Evolutionary conservation across 2,329 filamentous ascomycete species (phyloP), one percentile per base, ranked within the genome.

Genomic region (Tolypocladium ophioglossoides): DNA sequence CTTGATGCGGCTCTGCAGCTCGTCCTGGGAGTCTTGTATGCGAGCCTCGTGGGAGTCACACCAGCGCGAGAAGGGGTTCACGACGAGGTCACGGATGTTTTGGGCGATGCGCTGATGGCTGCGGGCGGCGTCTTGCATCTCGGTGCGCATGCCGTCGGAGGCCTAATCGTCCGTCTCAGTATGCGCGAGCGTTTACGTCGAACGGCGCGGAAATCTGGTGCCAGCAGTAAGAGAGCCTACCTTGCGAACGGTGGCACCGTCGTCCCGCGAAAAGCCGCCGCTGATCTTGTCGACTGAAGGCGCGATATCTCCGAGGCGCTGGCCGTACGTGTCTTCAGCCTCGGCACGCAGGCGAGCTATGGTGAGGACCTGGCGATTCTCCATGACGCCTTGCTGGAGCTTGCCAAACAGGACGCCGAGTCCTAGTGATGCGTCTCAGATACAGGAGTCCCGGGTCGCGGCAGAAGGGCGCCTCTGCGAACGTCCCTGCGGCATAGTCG

Each of bases 41-140:
- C 94, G 88, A 58, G 84, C 79, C 63, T 95, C 91, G 73, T 99
- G 94, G 55, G 92, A 87, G 64, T 96, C 92, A 73, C 91, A 95
- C 94, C 94, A 99, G 65, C 90, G 85, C 56, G 90, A 83, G 72
- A 99, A 99, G 9, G 94, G 95, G 63, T 87, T 88, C 30, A 99
- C 87, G 51, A 99, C 94, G 20, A 99, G 82, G 70, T 99, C 92
- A 59, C 92, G 87, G 66, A 99, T 97, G 69, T 91, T 96, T 67
- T 91, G 89, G 44, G 91, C 91, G 61, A 99, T 97, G 75, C 96
- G 96, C 68, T 86, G 87, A 78, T 99, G 94, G 70, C 84, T 96
- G 64, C 85, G 87, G 52, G 91, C 78, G 30, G 91, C 91, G 67
- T 95, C 89, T 61, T 90, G 82, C 91, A 97, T 96, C 72, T 96